Base-by-base conservation (phyloP, 192 early-diverging fungal genomes). In the Rhizoclosmatium globosum region DNA sequence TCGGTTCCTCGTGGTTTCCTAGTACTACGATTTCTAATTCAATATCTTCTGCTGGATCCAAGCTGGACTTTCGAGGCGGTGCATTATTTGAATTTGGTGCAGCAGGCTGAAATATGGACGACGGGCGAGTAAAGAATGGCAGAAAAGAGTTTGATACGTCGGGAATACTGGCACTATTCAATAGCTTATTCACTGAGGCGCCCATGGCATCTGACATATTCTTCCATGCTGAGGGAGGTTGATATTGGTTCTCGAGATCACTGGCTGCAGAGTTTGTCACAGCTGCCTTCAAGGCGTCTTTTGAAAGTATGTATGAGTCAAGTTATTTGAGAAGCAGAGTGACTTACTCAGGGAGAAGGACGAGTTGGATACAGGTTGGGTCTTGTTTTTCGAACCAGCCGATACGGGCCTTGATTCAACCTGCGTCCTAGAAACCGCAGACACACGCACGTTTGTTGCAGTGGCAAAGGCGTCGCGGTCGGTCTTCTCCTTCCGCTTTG, bases 1-100 rank as follows among this genome's bases (percentile, higher is more conserved):
- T 31, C 31, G 31, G 11, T 23, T 68, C 66, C 21, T 68, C 66
- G 44, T 47, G 43, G 46, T 39, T 45, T 15, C 17, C 53, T 3
- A 71, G 53, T 3, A 71, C 69, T 4, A 71, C 47, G 46, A 71
- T 71, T 71, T 71, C 69, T 17, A 71, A 48, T 57, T 48, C 69
- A 48, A 56, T 71, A 19, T 71, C 69, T 71, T 71, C 69, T 11
- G 39, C 66, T 23, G 39, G 60, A 21, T 9, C 60, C 23, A 62
- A 6, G 7, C 7, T 21, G 4, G 60, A 39, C 11, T 6, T 19
- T 62, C 11, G 11, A 4, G 4, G 6, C 17, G 9, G 9, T 13
- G 6, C 9, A 17, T 53, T 53, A 17, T 53, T 53, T 53, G 17
- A 17, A 53, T 7, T 17, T 53, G 50, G 50, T 7, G 6, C 17